Evolutionary conservation across 257 asterid genomes (phyloP).

Genomic region (Przewalskia tangutica): DNA sequence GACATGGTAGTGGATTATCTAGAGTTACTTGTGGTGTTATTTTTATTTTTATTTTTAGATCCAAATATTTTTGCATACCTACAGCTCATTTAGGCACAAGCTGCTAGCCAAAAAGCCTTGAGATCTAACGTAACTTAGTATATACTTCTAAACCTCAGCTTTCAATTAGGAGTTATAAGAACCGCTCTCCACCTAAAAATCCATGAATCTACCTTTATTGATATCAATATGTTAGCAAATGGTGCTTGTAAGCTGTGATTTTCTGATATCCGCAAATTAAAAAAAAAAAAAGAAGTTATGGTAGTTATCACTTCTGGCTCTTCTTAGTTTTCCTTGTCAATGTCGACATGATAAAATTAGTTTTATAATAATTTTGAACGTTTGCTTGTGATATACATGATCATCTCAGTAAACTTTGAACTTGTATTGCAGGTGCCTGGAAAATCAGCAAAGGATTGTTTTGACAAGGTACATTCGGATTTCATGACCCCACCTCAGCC

Average conservation of each 20-base stretch:
- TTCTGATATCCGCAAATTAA: background rate
- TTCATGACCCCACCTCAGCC: conserved; percentile 69
- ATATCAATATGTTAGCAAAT: background rate
- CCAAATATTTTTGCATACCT: background rate
- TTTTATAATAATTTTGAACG: background rate
- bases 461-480: conserved; percentile 56
- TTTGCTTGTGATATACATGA: background rate
- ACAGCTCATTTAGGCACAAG: background rate
- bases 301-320: background rate
- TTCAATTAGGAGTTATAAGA: background rate
- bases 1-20: background rate
- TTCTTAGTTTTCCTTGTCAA: background rate
- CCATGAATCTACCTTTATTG: background rate
- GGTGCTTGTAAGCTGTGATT: background rate
- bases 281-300: background rate
- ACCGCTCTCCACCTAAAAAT: background rate
- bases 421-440: conserved; percentile 69
- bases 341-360: background rate
- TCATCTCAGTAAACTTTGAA: conserved; percentile 1
- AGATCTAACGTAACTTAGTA: background rate
- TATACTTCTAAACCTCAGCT: background rate
- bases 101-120: background rate
- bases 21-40: background rate
- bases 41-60: too few species aligned
- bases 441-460: conserved; percentile 84